Evolutionary conservation across 2,329 filamentous ascomycete genomes (phyloP).

Genomic region (Trichophaea hybrida): DNA sequence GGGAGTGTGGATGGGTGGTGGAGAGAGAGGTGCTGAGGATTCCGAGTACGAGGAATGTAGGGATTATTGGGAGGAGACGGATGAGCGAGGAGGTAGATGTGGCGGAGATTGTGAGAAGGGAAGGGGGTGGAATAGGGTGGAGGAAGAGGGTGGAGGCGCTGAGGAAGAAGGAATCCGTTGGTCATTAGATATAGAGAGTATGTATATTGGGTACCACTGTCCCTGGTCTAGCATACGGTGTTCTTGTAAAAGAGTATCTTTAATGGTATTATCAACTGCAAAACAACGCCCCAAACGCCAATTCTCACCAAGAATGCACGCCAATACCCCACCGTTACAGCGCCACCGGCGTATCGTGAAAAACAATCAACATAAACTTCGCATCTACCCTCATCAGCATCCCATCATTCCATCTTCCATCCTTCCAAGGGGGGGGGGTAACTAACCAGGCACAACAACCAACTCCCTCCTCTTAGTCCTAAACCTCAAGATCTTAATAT

Average conservation of each 20-base stretch:
- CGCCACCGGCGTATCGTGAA: conserved; percentile 56
- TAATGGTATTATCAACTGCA: background rate
- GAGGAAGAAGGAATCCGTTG: conserved; percentile 36
- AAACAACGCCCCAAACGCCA: conserved; percentile 2
- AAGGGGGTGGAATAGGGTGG: conserved; percentile 45
- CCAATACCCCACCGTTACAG: background rate
- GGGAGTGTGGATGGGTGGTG: conserved; percentile 56
- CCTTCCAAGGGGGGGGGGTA: background rate
- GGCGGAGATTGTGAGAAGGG: conserved; percentile 36
- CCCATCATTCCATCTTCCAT: background rate
- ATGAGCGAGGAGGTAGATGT: conserved; percentile 32
- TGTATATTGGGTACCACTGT: too few species aligned
- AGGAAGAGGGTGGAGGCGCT: conserved; percentile 47
- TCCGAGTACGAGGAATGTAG: conserved; percentile 78
- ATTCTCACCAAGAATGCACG: background rate
- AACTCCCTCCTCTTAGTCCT: conserved; percentile 76
- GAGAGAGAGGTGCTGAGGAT: conserved; percentile 82
- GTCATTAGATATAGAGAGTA: conserved; percentile 1
- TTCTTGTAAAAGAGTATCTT: too few species aligned
- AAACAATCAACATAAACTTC: conserved; percentile 64
- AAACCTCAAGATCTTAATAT: conserved; percentile 59
- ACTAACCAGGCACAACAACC: conserved; percentile 55
- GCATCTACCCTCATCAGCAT: conserved; percentile 36
- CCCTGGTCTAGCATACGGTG: too few species aligned
- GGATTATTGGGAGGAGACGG: conserved; percentile 52